Conservation (phyloP, 2,329 filamentous ascomycete species). For the Epichloe coenophiala region DNA sequence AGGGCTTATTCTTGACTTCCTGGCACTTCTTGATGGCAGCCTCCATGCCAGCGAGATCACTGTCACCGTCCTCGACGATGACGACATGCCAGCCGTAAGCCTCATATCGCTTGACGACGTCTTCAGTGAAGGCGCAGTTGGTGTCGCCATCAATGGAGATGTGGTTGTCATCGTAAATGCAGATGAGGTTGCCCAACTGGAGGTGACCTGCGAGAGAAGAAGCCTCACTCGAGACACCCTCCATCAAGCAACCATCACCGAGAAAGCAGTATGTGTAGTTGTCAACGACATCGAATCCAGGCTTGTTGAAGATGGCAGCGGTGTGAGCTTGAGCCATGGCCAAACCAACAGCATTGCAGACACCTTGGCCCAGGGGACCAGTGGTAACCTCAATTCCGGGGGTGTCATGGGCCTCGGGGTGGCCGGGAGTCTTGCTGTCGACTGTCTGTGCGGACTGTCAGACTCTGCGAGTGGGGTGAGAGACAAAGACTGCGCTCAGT, state of each 20-base stretch:
- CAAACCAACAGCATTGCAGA: slow-evolving; percentile 93
- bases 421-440: slow-evolving; percentile 76
- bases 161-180: slow-evolving; percentile 97
- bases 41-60: slow-evolving; percentile 78
- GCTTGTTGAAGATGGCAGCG: slow-evolving; percentile 89
- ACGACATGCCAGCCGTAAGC: slow-evolving; percentile 91
- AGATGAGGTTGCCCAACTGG: slow-evolving; percentile 94
- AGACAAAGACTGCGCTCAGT: background rate
- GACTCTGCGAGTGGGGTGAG: background rate
- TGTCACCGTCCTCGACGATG: slow-evolving; percentile 75
- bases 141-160: slow-evolving; percentile 93
- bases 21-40: slow-evolving; percentile 74
- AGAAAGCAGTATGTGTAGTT: slow-evolving; percentile 98
- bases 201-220: slow-evolving; percentile 87
- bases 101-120: slow-evolving; percentile 89
- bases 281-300: slow-evolving; percentile 77
- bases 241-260: slow-evolving; percentile 96
- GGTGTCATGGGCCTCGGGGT: slow-evolving; percentile 93
- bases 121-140: slow-evolving; percentile 93
- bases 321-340: slow-evolving; percentile 93
- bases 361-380: slow-evolving; percentile 92
- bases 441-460: slow-evolving; percentile 24
- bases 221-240: slow-evolving; percentile 91
- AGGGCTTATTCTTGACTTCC: slow-evolving; percentile 88
- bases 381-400: slow-evolving; percentile 94